phyloP scores from a whole-genome alignment of 371 early-diverging fungal species.

The Mucor saturninus region DNA sequence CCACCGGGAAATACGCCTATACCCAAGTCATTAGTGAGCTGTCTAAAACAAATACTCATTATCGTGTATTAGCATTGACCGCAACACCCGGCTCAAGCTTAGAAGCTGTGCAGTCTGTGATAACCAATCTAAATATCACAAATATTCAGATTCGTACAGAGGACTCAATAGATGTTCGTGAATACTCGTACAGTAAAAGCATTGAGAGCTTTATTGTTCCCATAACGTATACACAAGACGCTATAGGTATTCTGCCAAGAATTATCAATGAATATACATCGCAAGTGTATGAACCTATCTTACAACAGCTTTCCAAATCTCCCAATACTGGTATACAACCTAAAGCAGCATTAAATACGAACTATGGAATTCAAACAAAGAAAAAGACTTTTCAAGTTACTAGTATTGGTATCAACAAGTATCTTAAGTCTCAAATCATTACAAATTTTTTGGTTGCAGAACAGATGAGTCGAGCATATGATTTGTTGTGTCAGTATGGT shows the following conservation, averaged over 20 bases:
- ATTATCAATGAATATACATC: constrained; percentile 34
- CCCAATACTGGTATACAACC: constrained; percentile 44
- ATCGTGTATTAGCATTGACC: constrained; percentile 87
- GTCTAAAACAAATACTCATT: constrained; percentile 47
- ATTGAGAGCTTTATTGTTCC: constrained; percentile 70
- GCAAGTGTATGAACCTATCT: constrained; percentile 48
- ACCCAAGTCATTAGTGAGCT: constrained; percentile 70
- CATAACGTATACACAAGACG: constrained; percentile 62
- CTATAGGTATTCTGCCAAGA: constrained; percentile 44
- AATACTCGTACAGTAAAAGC: constrained; percentile 71
- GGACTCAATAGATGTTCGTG: constrained; percentile 83
- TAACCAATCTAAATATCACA: constrained; percentile 77
- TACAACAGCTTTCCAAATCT: constrained; percentile 51
- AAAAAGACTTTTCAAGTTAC: constrained; percentile 42
- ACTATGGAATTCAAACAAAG: constrained; percentile 52
- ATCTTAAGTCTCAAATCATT: constrained; percentile 35
- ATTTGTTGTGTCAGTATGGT: constrained; percentile 66
- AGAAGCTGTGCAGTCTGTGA: constrained; percentile 79
- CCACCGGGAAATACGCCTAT: constrained; percentile 88
- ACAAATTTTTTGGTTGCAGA: constrained; percentile 49
- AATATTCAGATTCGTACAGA: constrained; percentile 89
- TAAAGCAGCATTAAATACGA: constrained; percentile 34
- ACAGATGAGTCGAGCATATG: constrained; percentile 55
- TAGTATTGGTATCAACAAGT: constrained; percentile 28
- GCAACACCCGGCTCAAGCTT: constrained; percentile 88